Base-by-base conservation (phyloP, 345 rosid species). In the Citrus maxima region DNA sequence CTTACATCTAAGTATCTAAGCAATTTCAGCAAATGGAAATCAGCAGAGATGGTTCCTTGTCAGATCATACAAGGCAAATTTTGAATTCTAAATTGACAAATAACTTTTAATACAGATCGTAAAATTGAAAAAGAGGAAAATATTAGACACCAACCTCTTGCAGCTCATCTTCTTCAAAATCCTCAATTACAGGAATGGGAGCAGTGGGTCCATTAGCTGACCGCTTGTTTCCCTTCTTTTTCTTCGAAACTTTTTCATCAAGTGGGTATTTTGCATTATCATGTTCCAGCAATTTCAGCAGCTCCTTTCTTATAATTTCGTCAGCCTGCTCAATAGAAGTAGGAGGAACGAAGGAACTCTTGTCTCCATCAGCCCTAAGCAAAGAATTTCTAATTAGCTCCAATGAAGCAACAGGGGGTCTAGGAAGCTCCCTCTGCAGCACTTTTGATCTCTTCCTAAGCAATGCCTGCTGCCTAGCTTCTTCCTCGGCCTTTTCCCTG, bases 181-280 rank as follows among this genome's bases (percentile, higher is more conserved):
- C 92, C 70, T 97, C 97, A 67, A 97, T 92, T 77, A 77, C 79
- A 60, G 90, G 88, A 77, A 90, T 79, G 76, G 86, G 81, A 87
- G 66, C 76, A 74, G 82, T 74, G 78, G 90, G 68, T 70, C 88
- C 92, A 79, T 83, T 93, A 40, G 89, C 86, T 75, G 90, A 81
- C 58, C 86, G 88, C 84, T 93, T 96, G 77, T 49, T 79, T 73
- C 90, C 95, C 84, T 97, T 94, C 92, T 88, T 93, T 80, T 90
- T 97, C 86, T 89, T 95, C 84, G 38, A 84, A 40, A 69, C 73
- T 85, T 92, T 94, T 72, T 85, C 98, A 61, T 92, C 97, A 80
- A 94, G 93, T n/a, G 98, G 99, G 88, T 97, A 97, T 84, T 97
- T 94, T 65, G 96, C 95, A 92, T 91, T 94, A 82, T 97, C 99